These are phyloP conservation scores for Candida nanaspora DNA, from an alignment of 805 yeast species.

Conservation along the genomic window DNA sequence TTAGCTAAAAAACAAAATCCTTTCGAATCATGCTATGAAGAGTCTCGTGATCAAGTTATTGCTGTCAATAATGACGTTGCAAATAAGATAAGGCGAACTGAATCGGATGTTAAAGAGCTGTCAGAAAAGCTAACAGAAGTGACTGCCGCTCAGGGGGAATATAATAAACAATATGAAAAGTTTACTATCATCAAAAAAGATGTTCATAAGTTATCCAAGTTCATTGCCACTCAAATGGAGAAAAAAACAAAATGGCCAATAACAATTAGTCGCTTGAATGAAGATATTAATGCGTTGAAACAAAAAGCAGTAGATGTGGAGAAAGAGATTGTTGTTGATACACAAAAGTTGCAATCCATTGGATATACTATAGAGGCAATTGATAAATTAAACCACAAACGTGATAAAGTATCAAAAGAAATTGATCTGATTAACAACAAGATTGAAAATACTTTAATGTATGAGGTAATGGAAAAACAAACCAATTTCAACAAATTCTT, in stretches of 20 bases:
- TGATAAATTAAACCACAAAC: slow-evolving; percentile 53
- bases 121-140: slow-evolving; percentile 17
- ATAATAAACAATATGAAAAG: slow-evolving; percentile 49
- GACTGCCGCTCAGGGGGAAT: slow-evolving; percentile 35
- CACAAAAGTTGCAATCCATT: slow-evolving; percentile 38
- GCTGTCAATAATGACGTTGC: neutral
- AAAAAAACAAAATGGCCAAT: slow-evolving; percentile 59
- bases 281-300: slow-evolving; percentile 42
- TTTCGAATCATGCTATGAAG: neutral
- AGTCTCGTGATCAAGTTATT: neutral
- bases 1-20: neutral
- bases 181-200: slow-evolving; percentile 63
- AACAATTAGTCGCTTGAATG: slow-evolving; percentile 47
- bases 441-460: slow-evolving; percentile 35
- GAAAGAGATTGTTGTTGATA: slow-evolving; percentile 30
- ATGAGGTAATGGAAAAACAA: slow-evolving; percentile 42
- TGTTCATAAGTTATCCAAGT: slow-evolving; percentile 61
- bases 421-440: slow-evolving; percentile 39
- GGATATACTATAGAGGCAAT: slow-evolving; percentile 59
- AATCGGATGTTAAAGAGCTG: neutral
- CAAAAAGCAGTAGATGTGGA: slow-evolving; percentile 34
- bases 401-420: slow-evolving; percentile 48
- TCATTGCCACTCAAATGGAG: slow-evolving; percentile 58
- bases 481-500: slow-evolving; percentile 40
- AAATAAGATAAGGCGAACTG: neutral